Conservation (phyloP, 306 rosid species). For the Quercus alba region DNA sequence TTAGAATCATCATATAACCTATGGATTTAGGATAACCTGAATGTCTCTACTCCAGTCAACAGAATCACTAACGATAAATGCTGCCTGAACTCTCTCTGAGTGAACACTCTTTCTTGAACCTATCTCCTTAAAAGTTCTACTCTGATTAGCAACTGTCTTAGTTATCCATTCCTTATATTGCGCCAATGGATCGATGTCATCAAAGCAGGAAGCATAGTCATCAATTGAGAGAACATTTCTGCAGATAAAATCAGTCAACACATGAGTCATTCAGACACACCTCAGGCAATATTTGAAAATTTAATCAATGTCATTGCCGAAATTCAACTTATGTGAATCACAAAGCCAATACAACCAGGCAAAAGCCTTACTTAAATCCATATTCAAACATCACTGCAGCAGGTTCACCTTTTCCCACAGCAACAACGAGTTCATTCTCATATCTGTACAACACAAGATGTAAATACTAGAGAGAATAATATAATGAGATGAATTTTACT, state of each 20-base stretch:
- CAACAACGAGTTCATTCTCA: conserved; percentile 70
- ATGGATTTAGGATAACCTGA: conserved; percentile 49
- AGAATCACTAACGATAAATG: conserved; percentile 80
- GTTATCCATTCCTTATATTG: conserved; percentile 79
- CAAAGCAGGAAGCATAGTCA: conserved; percentile 76
- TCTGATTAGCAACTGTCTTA: conserved; percentile 26
- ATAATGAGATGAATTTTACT: background rate
- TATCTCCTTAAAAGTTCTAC: conserved; percentile 26
- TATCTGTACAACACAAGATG: conserved; percentile 41
- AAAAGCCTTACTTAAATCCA: conserved; percentile 68
- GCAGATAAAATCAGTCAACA: conserved; percentile 23
- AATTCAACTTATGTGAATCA: background rate
- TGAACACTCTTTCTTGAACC: conserved; percentile 34
- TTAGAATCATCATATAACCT: background rate
- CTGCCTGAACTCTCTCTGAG: conserved; percentile 76
- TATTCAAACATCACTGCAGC: conserved; percentile 83
- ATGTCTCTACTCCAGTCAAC: conserved; percentile 97
- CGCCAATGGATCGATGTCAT: conserved; percentile 79
- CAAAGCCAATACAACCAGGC: conserved; percentile 6
- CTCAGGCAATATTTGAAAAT: conserved; percentile 6
- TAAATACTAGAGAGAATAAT: conserved; percentile 13
- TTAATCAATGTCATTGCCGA: background rate
- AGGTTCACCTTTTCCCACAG: conserved; percentile 96
- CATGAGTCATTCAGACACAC: background rate
- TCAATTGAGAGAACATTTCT: conserved; percentile 84